Conservation (phyloP, 345 rosid genomes). For the Eucalyptus virginea region DNA sequence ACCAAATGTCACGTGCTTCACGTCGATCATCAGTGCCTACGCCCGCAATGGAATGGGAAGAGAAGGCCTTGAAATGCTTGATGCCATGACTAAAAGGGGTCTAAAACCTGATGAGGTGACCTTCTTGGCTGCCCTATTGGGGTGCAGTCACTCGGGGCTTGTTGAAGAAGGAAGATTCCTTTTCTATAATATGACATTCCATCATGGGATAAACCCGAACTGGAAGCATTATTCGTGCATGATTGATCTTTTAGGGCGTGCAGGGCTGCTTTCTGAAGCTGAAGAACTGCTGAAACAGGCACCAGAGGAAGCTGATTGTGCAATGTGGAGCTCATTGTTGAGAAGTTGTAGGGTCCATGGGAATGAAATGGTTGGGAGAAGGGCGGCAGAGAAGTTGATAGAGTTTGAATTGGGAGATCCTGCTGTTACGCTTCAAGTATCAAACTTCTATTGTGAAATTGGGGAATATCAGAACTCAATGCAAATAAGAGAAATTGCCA, state of each 20-base stretch:
- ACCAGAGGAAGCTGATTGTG: conserved; percentile 32
- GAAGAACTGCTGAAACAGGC: conserved; percentile 43
- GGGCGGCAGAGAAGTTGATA: conserved; percentile 49
- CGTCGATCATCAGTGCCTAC: conserved; percentile 52
- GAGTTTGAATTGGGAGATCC: conserved; percentile 43
- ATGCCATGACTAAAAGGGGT: conserved; percentile 38
- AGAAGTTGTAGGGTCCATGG: conserved; percentile 57
- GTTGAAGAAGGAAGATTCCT: conserved; percentile 50
- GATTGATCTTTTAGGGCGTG: conserved; percentile 74
- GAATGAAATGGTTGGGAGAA: conserved; percentile 51
- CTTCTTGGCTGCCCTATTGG: conserved; percentile 47
- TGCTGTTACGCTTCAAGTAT: conserved; percentile 45
- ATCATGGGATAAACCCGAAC: conserved; percentile 36
- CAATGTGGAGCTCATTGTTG: conserved; percentile 72
- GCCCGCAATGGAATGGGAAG: conserved; percentile 64
- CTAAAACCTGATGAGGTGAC: conserved; percentile 63
- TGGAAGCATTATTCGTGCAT: conserved; percentile 59
- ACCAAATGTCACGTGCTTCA: conserved; percentile 57
- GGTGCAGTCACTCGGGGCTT: conserved; percentile 72
- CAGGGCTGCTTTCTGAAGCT: conserved; percentile 60
- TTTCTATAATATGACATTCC: conserved; percentile 19
- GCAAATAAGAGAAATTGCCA: conserved; percentile 37
- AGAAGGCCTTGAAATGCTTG: conserved; percentile 42
- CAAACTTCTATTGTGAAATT: conserved; percentile 56
- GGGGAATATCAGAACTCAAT: conserved; percentile 49